A percentile compares a stretch with the other conserved stretches of the same genome.
Conservation (phyloP, 441 rosid genomes). For the Adansonia grandidieri region DNA sequence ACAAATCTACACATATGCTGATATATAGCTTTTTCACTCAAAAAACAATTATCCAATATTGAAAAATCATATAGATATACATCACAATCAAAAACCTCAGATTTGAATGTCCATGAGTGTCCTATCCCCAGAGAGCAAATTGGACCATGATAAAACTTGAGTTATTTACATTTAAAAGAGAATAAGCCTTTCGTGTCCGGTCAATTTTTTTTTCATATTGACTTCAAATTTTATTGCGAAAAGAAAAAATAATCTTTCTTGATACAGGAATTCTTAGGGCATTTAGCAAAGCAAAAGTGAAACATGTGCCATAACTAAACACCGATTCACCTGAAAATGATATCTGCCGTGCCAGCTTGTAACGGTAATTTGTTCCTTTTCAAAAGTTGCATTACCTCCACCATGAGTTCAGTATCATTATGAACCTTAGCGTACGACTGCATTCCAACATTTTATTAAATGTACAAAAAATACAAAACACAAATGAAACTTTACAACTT, state of each 20-base stretch:
- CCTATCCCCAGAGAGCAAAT: neutral
- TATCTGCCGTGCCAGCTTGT: conserved; percentile 84
- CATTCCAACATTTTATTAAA: conserved; percentile 34
- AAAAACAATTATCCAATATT: conserved; percentile 4
- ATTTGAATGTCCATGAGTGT: conserved; percentile 3
- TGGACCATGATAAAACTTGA: neutral
- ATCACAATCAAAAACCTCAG: neutral
- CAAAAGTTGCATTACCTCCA: conserved; percentile 65
- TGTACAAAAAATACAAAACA: neutral
- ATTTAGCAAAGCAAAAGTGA: conserved; percentile 15
- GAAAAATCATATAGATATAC: neutral
- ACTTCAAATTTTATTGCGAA: neutral
- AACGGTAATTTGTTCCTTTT: conserved; percentile 56
- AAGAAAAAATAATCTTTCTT: neutral
- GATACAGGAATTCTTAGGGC: conserved; percentile 9
- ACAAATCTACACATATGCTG: neutral
- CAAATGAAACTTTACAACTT: conserved; percentile 23
- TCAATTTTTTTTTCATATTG: neutral
- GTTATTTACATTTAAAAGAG: neutral
- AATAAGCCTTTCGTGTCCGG: neutral
- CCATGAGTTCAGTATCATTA: conserved; percentile 63
- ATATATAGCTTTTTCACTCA: neutral
- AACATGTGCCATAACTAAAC: conserved; percentile 9
- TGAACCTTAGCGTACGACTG: conserved; percentile 69
- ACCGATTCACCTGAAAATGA: conserved; percentile 63